These are phyloP conservation scores for Sphaerulina populicola DNA, from an alignment of 2,329 filamentous ascomycete genomes.

Conservation along the genomic window DNA sequence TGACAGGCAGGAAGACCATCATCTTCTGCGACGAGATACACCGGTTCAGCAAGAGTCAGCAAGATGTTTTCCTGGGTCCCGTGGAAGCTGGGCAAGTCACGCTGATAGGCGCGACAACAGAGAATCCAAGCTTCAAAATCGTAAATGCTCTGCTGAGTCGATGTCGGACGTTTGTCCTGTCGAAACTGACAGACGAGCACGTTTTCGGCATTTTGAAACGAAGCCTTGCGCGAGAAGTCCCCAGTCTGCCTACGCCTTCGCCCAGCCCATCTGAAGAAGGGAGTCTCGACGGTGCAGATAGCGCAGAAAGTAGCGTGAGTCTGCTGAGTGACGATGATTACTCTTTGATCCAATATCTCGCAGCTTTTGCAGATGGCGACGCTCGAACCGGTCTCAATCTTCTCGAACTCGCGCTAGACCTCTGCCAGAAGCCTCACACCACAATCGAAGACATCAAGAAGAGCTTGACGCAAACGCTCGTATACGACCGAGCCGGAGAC, in stretches of 20 bases:
- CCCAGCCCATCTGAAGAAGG: conserved; percentile 22
- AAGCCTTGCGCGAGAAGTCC: conserved; percentile 51
- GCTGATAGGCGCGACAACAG: conserved; percentile 88
- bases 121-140: conserved; percentile 93
- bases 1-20: conserved; percentile 86
- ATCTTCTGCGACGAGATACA: conserved; percentile 98
- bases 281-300: neutral
- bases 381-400: conserved; percentile 88
- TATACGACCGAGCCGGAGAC: conserved; percentile 91
- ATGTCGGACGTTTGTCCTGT: conserved; percentile 81
- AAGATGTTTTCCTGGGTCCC: conserved; percentile 87
- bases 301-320: conserved; percentile 26
- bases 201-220: conserved; percentile 65
- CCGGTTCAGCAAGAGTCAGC: conserved; percentile 81
- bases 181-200: conserved; percentile 64
- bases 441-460: conserved; percentile 72
- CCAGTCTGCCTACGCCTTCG: conserved; percentile 46
- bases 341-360: conserved; percentile 65
- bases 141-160: conserved; percentile 78
- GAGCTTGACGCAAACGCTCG: conserved; percentile 78
- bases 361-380: conserved; percentile 83
- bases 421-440: conserved; percentile 54
- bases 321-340: conserved; percentile 60
- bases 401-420: conserved; percentile 76
- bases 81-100: conserved; percentile 88